Evolutionary conservation across 2,329 filamentous ascomycete species (phyloP), one percentile per base, ranked within the genome.

Genomic region (Neonectria punicea): DNA sequence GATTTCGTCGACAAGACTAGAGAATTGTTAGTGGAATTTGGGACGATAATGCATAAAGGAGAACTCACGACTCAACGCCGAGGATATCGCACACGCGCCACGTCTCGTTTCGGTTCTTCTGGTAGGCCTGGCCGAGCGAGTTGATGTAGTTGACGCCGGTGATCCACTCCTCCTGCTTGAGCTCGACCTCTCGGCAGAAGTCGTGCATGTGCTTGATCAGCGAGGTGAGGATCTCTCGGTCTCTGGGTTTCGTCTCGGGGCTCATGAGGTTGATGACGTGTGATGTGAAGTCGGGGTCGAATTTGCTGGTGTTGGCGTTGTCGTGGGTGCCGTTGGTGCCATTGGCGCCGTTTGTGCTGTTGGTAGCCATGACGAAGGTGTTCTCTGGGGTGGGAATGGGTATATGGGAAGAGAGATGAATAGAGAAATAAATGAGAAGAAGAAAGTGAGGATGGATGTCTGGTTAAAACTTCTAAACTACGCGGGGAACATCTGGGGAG

Each of bases 131-230:
- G 66, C 92, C 92, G 67, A 93, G 87, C 50, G 87, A 85, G 83
- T 94, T 94, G 81, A 94, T 81, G 77, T 91, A 93, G 74, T 91
- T 85, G 59, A 94, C 90, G 58, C 91, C 92, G 8, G 87, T 80
- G 79, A 93, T 87, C 92, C 92, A 94, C 80, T 94, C 92, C 59
- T 92, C 91, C 34, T 88, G 85, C 18, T 89, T 93, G 56, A 94
- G 87, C 80, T 94, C 91, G 69, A 92, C 87, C 75, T 94, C 92
- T 63, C 92, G 89, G 61, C 89, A 87, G 78, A 94, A 94, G 80
- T 93, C 91, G 82, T 94, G 92, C 63, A 94, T 84, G 81, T 94
- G 91, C 53, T 81, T 84, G 79, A 93, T 89, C 72, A 93, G 80
- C 30, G 86, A 83, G 66, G 83, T 79, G 74, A 94, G 82, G 73